phyloP scores from a whole-genome alignment of 2,329 filamentous ascomycete genomes.

The Exophiala bonariae region DNA sequence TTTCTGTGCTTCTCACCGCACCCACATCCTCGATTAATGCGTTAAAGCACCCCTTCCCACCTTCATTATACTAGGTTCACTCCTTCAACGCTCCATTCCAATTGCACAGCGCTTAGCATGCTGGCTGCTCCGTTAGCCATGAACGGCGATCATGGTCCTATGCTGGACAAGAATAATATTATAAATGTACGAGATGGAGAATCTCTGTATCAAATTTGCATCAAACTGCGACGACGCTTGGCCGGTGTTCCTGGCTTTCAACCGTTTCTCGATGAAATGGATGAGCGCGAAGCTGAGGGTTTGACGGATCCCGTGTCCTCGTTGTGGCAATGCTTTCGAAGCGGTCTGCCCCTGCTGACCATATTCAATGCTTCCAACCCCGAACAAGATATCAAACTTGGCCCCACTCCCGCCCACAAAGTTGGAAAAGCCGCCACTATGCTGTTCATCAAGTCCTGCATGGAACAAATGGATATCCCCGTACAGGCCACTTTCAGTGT shows the following conservation, averaged over 20 bases:
- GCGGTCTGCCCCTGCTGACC: constrained; percentile 78
- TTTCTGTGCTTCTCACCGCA: neutral
- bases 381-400: constrained; percentile 62
- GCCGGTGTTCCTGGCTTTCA: constrained; percentile 82
- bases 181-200: constrained; percentile 97
- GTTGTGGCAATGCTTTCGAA: constrained; percentile 82
- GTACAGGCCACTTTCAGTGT: constrained; percentile 87
- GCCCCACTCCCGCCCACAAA: constrained; percentile 55
- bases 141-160: constrained; percentile 50
- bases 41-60: neutral
- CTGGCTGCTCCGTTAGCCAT: constrained; percentile 39
- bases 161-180: constrained; percentile 84
- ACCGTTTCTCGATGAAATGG: constrained; percentile 69
- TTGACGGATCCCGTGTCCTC: constrained; percentile 79
- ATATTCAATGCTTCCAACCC: constrained; percentile 87
- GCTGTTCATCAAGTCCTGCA: constrained; percentile 87
- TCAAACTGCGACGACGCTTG: constrained; percentile 78
- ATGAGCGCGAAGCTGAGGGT: constrained; percentile 62
- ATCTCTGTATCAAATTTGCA: constrained; percentile 93
- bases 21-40: constrained; percentile 1
- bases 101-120: constrained; percentile 23
- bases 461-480: constrained; percentile 76
- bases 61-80: neutral
- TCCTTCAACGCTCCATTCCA: neutral
- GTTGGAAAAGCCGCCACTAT: constrained; percentile 89